phyloP scores from a whole-genome alignment of 805 yeast species.

The Barnettozyma siamensis region DNA sequence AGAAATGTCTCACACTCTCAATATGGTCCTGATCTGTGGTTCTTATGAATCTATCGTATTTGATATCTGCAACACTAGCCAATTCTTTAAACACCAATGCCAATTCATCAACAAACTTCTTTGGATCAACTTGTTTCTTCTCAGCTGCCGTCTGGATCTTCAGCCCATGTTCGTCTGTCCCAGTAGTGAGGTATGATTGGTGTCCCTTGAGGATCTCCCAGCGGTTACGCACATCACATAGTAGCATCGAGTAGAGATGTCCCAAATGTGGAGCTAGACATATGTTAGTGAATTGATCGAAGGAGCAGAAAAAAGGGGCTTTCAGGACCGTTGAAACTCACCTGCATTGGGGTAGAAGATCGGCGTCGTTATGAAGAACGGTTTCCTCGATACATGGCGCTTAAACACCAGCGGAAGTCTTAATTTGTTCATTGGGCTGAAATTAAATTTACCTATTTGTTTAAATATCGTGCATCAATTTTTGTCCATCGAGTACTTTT shows the following conservation, averaged over 20 bases:
- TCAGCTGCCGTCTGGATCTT: conserved; percentile 87
- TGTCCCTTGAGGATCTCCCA: conserved; percentile 53
- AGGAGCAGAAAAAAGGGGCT: no score
- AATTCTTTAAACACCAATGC: conserved; percentile 58
- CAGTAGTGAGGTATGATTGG: conserved; percentile 63
- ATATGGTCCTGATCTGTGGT: conserved; percentile 85
- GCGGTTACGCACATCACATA: conserved; percentile 72
- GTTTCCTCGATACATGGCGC: conserved; percentile 7
- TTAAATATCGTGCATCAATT: no score
- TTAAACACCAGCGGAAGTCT: background rate
- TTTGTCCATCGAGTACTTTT: no score
- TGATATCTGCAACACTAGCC: conserved; percentile 52
- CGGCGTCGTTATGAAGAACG: conserved; percentile 72
- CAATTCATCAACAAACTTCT: conserved; percentile 65
- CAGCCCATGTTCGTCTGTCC: conserved; percentile 96
- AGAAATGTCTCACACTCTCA: conserved; percentile 56
- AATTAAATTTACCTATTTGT: no score
- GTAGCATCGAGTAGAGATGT: conserved; percentile 80
- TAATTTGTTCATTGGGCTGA: no score
- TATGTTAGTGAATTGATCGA: conserved; percentile 4
- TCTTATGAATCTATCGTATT: conserved; percentile 74
- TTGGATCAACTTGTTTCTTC: conserved; percentile 46
- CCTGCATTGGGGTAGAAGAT: conserved; percentile 93
- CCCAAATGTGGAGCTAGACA: conserved; percentile 75
- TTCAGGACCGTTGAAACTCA: conserved; percentile 6